Percentiles rank a stretch among this genome's conserved stretches.
These are phyloP conservation scores for Solanum pennellii DNA, from an alignment of 257 asterid species.

Conservation along the genomic window DNA sequence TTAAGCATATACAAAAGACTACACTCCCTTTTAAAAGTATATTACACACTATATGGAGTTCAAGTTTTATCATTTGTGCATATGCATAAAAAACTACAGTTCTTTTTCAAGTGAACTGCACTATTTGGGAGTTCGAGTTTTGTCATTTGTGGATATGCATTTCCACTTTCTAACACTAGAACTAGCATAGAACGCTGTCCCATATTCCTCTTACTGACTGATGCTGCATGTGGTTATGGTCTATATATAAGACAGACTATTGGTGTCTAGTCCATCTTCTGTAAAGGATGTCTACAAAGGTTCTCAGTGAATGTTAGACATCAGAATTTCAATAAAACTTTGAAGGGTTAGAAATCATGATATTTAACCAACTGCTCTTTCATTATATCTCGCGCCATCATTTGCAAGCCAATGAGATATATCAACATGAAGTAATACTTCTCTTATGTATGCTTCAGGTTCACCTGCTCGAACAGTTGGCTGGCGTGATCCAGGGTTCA, in stretches of 20 bases:
- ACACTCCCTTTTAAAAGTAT: neutral
- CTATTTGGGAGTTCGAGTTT: neutral
- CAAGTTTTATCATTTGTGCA: neutral
- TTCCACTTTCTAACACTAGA: neutral
- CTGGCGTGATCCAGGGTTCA: conserved; percentile 97
- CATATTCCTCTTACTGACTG: neutral
- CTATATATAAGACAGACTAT: neutral
- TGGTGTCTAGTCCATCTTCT: neutral
- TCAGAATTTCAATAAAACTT: neutral
- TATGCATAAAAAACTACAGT: neutral
- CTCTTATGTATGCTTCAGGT: conserved; percentile 19
- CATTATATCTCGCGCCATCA: neutral
- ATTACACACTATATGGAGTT: neutral
- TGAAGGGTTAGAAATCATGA: neutral
- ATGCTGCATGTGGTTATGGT: neutral
- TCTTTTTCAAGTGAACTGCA: neutral
- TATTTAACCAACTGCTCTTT: neutral
- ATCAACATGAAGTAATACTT: neutral
- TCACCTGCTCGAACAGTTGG: conserved; percentile 95
- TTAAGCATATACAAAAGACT: neutral
- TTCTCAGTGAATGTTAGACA: neutral
- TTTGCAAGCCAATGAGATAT: neutral
- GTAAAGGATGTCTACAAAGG: neutral
- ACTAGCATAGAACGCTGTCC: neutral
- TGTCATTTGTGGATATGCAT: neutral